Evolutionary conservation across 2,329 filamentous ascomycete species (phyloP).

Genomic region (Venturia pyrina): DNA sequence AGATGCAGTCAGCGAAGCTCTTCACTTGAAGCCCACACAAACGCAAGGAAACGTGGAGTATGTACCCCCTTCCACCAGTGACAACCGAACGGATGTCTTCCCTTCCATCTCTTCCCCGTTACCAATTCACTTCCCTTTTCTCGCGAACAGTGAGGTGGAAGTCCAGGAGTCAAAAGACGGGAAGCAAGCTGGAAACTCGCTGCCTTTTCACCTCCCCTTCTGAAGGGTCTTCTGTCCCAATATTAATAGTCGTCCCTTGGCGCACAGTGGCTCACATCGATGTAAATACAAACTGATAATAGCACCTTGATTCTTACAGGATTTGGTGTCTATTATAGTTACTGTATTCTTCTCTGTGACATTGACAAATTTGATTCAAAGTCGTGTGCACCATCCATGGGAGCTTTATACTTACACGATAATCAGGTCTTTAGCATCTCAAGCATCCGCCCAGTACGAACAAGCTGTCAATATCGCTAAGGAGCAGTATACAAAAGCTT

Average conservation of each 20-base stretch:
- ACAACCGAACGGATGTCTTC: background rate
- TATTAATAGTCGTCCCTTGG: background rate
- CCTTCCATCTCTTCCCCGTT: background rate
- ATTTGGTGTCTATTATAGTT: background rate
- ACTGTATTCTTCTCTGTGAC: background rate
- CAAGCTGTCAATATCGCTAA: slow-evolving; percentile 56
- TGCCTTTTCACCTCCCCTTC: background rate
- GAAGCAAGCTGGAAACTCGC: background rate
- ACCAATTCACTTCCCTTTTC: slow-evolving; percentile 1
- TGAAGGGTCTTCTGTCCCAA: background rate
- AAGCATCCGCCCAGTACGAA: slow-evolving; percentile 48
- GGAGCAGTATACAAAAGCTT: slow-evolving; percentile 57
- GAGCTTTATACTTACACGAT: background rate
- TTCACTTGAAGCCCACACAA: slow-evolving; percentile 10
- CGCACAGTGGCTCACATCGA: background rate
- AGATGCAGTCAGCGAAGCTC: slow-evolving; percentile 8
- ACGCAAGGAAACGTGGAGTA: slow-evolving; percentile 30
- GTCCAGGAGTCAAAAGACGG: background rate
- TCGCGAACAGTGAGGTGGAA: background rate
- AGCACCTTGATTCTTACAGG: slow-evolving; percentile 1
- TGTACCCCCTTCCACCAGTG: slow-evolving; percentile 19
- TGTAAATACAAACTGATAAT: background rate
- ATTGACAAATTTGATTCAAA: background rate
- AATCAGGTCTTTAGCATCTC: slow-evolving; percentile 35
- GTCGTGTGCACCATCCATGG: background rate